Conservation (phyloP, 1,139 yeast genomes). For the Yamadazyma sp. region DNA sequence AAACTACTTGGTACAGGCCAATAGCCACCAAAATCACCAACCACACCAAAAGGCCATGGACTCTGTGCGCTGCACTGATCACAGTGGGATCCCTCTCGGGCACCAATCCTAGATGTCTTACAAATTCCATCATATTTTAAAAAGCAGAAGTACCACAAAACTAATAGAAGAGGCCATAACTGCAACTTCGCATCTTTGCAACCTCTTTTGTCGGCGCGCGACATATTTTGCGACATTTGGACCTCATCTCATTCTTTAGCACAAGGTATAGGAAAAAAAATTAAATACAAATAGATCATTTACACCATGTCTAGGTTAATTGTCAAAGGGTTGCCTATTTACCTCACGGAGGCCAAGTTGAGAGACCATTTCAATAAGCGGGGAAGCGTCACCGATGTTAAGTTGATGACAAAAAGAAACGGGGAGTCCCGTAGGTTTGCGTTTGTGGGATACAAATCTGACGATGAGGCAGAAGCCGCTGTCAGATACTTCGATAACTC, state of each 20-base stretch:
- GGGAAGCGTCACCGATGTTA: constrained; percentile 81
- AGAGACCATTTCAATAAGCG: constrained; percentile 65
- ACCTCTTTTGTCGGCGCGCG: too few species aligned
- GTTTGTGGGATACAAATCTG: constrained; percentile 78
- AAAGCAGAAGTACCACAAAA: constrained; percentile 3
- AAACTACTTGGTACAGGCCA: constrained; percentile 27
- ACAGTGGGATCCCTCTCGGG: constrained; percentile 15
- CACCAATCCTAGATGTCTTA: constrained; percentile 23
- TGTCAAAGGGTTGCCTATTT: constrained; percentile 89
- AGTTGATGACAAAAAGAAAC: constrained; percentile 71
- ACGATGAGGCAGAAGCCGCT: constrained; percentile 75
- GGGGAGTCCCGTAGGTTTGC: constrained; percentile 95
- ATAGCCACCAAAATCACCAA: constrained; percentile 16
- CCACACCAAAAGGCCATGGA: constrained; percentile 21
- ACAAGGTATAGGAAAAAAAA: neutral
- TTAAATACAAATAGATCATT: constrained; percentile 7
- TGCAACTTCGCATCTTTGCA: too few species aligned
- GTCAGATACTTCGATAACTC: constrained; percentile 74
- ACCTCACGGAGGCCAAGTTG: constrained; percentile 74
- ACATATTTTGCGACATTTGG: neutral
- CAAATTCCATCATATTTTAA: constrained; percentile 19
- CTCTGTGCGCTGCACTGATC: constrained; percentile 11
- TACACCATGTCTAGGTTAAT: constrained; percentile 80
- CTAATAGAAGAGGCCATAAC: too few species aligned
- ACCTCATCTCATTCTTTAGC: constrained; percentile 4